These are phyloP conservation scores for Heterobasidion occidentale DNA, from an alignment of 1,284 basidiomycete species.

Conservation along the genomic window DNA sequence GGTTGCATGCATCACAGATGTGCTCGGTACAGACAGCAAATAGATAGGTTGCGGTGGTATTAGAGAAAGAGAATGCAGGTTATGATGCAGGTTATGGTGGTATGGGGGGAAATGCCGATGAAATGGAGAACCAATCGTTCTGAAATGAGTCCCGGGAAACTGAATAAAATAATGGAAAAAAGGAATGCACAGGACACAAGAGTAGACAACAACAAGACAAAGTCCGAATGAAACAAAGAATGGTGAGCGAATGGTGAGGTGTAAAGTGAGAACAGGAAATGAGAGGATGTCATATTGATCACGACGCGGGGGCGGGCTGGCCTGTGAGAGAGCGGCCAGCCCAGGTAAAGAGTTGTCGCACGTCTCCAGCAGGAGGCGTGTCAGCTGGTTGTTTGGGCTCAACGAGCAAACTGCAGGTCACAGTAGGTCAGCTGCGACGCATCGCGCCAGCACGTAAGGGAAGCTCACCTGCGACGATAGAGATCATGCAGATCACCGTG, in stretches of 20 bases:
- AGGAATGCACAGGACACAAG: conserved; percentile 14
- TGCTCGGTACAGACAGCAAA: conserved; percentile 3
- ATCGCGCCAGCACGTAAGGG: conserved; percentile 3
- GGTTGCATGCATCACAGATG: conserved; percentile 2
- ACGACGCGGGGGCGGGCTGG: conserved; percentile 16
- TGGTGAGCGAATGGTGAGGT: conserved; percentile 13
- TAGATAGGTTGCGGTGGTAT: conserved; percentile 1
- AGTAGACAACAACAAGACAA: conserved; percentile 13
- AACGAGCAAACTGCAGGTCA: conserved; percentile 56
- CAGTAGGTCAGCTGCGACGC: conserved; percentile 3
- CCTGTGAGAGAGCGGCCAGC: conserved; percentile 45
- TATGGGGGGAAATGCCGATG: conserved; percentile 9
- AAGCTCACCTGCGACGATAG: conserved; percentile 66
- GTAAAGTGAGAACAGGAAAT: conserved; percentile 1
- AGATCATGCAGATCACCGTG: conserved; percentile 75
- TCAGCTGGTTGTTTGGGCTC: conserved; percentile 76
- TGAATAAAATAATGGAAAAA: conserved; percentile 5
- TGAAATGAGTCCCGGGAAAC: conserved; percentile 10
- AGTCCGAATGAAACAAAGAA: background rate
- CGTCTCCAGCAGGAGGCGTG: conserved; percentile 52
- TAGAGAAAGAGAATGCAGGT: conserved; percentile 7
- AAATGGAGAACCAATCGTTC: conserved; percentile 5
- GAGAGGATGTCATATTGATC: conserved; percentile 5
- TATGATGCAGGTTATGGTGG: conserved; percentile 4
- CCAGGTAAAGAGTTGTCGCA: conserved; percentile 73